A percentile compares a stretch with the other conserved stretches of the same genome.
These are phyloP conservation scores for Rhizopogon roseolus DNA, from an alignment of 768 basidiomycete species.

Conservation along the genomic window DNA sequence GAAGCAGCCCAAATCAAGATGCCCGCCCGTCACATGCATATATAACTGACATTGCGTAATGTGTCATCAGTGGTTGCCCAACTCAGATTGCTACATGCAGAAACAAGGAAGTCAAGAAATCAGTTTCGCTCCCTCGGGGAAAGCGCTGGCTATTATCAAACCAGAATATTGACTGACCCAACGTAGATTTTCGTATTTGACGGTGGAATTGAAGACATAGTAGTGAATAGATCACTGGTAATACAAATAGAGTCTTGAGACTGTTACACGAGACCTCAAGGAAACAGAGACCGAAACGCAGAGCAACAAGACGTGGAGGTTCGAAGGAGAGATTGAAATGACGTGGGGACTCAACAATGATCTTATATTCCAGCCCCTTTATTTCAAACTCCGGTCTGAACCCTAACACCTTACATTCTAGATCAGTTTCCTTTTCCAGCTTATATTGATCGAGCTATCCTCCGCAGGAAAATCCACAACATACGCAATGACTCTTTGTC, in stretches of 20 bases:
- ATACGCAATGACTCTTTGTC: too few species aligned
- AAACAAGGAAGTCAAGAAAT: conserved; percentile 43
- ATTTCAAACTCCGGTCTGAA: conserved; percentile 49
- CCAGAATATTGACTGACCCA: conserved; percentile 78
- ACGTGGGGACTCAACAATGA: conserved; percentile 25
- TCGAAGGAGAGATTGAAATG: conserved; percentile 33
- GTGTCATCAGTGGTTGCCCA: conserved; percentile 95
- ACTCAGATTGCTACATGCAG: conserved; percentile 81
- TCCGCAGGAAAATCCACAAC: conserved; percentile 2
- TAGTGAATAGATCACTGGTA: conserved; percentile 25
- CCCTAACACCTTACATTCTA: conserved; percentile 13
- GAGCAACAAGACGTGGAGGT: conserved; percentile 36
- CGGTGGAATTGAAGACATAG: conserved; percentile 11
- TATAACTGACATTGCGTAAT: conserved; percentile 70
- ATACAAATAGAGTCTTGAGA: conserved; percentile 51
- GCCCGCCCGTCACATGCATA: neutral
- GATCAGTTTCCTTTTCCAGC: conserved; percentile 17
- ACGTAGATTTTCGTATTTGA: conserved; percentile 75
- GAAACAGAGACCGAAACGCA: conserved; percentile 55
- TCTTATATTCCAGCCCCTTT: conserved; percentile 38
- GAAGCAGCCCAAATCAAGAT: conserved; percentile 24
- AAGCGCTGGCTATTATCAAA: conserved; percentile 41
- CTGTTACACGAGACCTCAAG: conserved; percentile 50
- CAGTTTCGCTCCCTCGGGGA: conserved; percentile 46
- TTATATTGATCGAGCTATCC: conserved; percentile 13